Evolutionary conservation across 2,329 filamentous ascomycete species (phyloP).

Genomic region (Pseudohalonectria lignicola): DNA sequence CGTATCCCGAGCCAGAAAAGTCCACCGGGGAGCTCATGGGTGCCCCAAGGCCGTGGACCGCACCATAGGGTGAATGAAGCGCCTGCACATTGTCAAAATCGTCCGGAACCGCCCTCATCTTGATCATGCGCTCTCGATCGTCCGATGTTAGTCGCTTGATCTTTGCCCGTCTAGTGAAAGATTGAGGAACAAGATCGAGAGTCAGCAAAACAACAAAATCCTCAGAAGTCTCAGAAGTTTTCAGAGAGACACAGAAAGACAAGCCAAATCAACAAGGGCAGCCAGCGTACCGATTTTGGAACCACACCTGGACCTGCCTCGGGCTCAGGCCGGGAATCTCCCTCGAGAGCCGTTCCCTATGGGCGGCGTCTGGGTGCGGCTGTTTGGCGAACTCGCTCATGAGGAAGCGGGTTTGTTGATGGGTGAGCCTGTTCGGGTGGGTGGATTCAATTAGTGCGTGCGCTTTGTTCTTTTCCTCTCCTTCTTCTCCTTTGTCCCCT

Average conservation of each 20-base stretch:
- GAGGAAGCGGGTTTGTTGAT: conserved; percentile 92
- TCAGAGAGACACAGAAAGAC: neutral
- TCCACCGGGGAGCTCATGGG: conserved; percentile 37
- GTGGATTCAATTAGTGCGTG: too few relatives aligned
- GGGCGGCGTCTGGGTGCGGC: conserved; percentile 84
- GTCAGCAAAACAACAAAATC: conserved; percentile 1
- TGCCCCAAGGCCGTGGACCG: conserved; percentile 39
- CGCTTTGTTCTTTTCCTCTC: conserved; percentile 4
- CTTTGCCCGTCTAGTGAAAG: conserved; percentile 48
- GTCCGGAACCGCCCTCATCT: conserved; percentile 60
- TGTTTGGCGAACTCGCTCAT: conserved; percentile 97
- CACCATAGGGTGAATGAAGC: conserved; percentile 56
- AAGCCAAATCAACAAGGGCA: conserved; percentile 16
- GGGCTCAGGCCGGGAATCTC: conserved; percentile 89
- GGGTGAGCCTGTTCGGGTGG: conserved; percentile 59
- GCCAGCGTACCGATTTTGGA: conserved; percentile 97
- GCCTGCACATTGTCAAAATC: conserved; percentile 62
- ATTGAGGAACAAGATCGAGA: neutral
- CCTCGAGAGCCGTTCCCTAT: conserved; percentile 73
- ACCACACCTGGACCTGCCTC: conserved; percentile 95
- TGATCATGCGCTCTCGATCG: conserved; percentile 60
- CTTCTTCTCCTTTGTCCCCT: conserved; percentile 1
- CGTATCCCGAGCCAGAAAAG: conserved; percentile 36
- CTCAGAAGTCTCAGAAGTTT: too few relatives aligned
- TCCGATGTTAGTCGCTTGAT: conserved; percentile 62